Base-by-base conservation (phyloP, 2,329 filamentous ascomycete genomes). In the Nigrospora oryzae region DNA sequence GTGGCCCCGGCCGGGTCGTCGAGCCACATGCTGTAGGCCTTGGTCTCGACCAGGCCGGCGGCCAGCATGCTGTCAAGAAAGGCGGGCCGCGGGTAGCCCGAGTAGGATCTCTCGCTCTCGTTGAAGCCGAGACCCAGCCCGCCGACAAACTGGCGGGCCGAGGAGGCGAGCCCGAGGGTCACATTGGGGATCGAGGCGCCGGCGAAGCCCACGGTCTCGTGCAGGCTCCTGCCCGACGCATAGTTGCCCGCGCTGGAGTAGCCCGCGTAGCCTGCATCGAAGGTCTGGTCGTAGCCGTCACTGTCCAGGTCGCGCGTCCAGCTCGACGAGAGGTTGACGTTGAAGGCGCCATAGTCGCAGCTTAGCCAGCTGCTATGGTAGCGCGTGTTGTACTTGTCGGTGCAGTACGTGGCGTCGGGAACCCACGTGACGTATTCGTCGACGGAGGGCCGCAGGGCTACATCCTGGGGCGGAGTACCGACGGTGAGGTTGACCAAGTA, bases 221-320 rank as follows among this genome's bases (percentile, higher is more conserved):
- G 23, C 23, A 28, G 23, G 23, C 23, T 28, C 23, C 8, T 5
- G 23, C 23, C 23, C 23, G 23, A 28, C 5, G 23, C 23, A 7
- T 28, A 28, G 23, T 28, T 28, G 23, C 23, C 23, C 23, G 23
- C 8, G 5, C 5, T 28, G 23, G 5, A 10, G 23, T 10, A 7
- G 23, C 88, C 82, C 31, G 81, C 75, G 0, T 75, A 75, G 0
- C 76, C 83, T 0, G 86, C 88, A 1, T 81, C 80, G 6, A 86
- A 84, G 49, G 84, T 84, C 32, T 94, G 68, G 57, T 91, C 87
- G 31, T 83, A 83, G 3, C 89, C 88, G 1, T 94, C 65, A 1
- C 85, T 89, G 51, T 86, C 81, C 11, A 87, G 77, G 1, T 86
- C 73, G 46, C 79, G 80, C 49, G 83, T 84, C 62, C 94, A 94